Conservation (phyloP, 108 stramenopile species). For the Skeletonema costatum region DNA sequence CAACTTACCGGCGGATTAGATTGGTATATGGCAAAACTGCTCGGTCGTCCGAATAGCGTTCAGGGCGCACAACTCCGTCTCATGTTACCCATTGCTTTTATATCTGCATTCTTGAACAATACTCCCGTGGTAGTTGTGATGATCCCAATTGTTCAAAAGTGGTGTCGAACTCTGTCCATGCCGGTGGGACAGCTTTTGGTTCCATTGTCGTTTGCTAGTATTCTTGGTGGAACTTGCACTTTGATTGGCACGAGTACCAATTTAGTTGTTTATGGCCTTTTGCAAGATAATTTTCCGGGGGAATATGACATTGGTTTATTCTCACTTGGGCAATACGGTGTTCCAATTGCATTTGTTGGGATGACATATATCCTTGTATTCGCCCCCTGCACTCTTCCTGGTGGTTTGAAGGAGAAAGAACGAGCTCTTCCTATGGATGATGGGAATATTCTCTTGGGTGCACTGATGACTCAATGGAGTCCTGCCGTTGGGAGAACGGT, state of each 20-base stretch:
- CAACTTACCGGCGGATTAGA: slow-evolving; percentile 84
- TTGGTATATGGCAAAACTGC: slow-evolving; percentile 85
- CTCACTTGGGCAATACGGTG: slow-evolving; percentile 78
- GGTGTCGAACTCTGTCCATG: slow-evolving; percentile 70
- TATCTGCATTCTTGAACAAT: slow-evolving; percentile 90
- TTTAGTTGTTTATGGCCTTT: slow-evolving; percentile 78
- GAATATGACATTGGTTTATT: slow-evolving; percentile 62
- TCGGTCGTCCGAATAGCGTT: slow-evolving; percentile 67
- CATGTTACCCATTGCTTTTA: slow-evolving; percentile 61
- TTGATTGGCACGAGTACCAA: slow-evolving; percentile 91
- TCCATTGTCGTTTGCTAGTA: slow-evolving; percentile 83
- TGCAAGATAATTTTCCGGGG: slow-evolving; percentile 53
- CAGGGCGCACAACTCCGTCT: slow-evolving; percentile 76
- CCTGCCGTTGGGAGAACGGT: slow-evolving; percentile 77
- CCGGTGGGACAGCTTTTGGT: slow-evolving; percentile 74
- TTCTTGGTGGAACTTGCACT: slow-evolving; percentile 90
- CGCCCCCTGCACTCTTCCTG: slow-evolving; percentile 71
- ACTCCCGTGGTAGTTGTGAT: slow-evolving; percentile 90
- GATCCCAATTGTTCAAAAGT: slow-evolving; percentile 87
- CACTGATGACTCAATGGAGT: slow-evolving; percentile 75
- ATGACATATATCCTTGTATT: slow-evolving; percentile 74
- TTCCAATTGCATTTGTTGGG: slow-evolving; percentile 75
- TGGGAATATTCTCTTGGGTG: slow-evolving; percentile 73
- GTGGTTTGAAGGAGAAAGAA: slow-evolving; percentile 37
- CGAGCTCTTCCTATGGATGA: slow-evolving; percentile 26